Base-by-base conservation (phyloP, 164 flowering plant genomes). In the Paratinospora sagittata region DNA sequence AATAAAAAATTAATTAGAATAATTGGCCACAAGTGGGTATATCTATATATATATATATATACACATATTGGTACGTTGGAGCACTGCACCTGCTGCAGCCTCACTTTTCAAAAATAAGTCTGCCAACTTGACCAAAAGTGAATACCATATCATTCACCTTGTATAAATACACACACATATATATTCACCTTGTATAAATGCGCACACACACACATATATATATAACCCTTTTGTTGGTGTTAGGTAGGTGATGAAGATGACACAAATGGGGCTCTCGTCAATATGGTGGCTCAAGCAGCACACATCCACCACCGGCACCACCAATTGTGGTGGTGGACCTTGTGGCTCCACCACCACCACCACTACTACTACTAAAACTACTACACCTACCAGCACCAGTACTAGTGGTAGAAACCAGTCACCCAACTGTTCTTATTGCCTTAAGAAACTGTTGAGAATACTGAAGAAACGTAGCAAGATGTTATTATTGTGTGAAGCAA, bases 381-480 rank as follows among this genome's bases (percentile, higher is more conserved):
- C n/a, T n/a, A n/a, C n/a, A n/a, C n/a, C n/a, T n/a, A n/a, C n/a
- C n/a, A n/a, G n/a, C n/a, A n/a, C n/a, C n/a, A n/a, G n/a, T n/a
- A n/a, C n/a, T 9, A 27, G 21, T 55, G 21, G 21, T 39, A 52
- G 41, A 34, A 26, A 21, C 21, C 21, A 23, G 27, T 3, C 55
- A 24, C 27, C 57, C 37, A 61, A 26, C 45, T 73, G 82, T 37
- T 66, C 73, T 43, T 71, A 74, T 52, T 52, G 58, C 58, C 43
- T 34, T 83, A 47, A 70, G n/a, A 84, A 71, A 45, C 64, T 86
- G 8, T 60, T 83, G 80, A 84, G 80, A 75, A 85, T 81, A 68
- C 66, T 86, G 63, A 88, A 78, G 85, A 84, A 63, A 70, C 76
- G 78, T 0, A 72, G 84, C 57, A 65, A 64, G 70, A 71, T 67